A percentile compares a stretch with the other conserved stretches of the same genome.
These are phyloP conservation scores for Lentinula raphanica DNA, from an alignment of 768 basidiomycete species.

Conservation along the genomic window DNA sequence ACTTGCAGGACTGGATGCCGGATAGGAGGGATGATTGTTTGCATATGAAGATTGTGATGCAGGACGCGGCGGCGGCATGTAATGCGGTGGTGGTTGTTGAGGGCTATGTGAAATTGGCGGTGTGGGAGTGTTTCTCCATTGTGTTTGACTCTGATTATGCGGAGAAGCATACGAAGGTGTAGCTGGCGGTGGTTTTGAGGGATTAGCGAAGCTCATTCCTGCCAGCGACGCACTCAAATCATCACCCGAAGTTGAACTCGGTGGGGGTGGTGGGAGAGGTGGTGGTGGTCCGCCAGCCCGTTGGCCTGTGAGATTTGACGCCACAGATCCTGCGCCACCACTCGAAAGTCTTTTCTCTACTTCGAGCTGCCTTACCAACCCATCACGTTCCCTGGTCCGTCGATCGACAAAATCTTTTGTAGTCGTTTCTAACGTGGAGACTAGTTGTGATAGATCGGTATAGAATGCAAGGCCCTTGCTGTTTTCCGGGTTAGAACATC, in stretches of 20 bases:
- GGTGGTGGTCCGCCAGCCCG: constrained; percentile 31
- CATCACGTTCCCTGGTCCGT: constrained; percentile 66
- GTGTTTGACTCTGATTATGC: constrained; percentile 4
- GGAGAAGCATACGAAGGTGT: constrained; percentile 23
- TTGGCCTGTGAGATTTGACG: neutral
- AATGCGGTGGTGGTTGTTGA: constrained; percentile 18
- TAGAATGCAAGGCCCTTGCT: constrained; percentile 93
- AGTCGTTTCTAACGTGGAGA: constrained; percentile 50
- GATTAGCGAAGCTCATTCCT: constrained; percentile 44
- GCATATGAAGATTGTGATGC: constrained; percentile 5
- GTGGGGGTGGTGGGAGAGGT: constrained; percentile 47
- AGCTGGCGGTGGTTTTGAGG: constrained; percentile 21
- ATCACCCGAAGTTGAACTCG: constrained; percentile 38
- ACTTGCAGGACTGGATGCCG: constrained; percentile 21
- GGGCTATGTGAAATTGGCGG: neutral
- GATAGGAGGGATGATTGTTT: constrained; percentile 12
- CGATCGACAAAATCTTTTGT: constrained; percentile 57
- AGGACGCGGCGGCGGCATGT: constrained; percentile 5
- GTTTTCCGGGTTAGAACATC: constrained; percentile 9
- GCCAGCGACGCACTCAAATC: constrained; percentile 49
- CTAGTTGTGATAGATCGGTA: constrained; percentile 65
- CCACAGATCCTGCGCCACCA: neutral
- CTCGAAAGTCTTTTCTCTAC: constrained; percentile 53
- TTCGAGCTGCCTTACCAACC: constrained; percentile 64
- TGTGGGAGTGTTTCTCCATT: neutral